Evolutionary conservation across 2,329 filamentous ascomycete species (phyloP).

Genomic region (Pseudonectria foliicola): DNA sequence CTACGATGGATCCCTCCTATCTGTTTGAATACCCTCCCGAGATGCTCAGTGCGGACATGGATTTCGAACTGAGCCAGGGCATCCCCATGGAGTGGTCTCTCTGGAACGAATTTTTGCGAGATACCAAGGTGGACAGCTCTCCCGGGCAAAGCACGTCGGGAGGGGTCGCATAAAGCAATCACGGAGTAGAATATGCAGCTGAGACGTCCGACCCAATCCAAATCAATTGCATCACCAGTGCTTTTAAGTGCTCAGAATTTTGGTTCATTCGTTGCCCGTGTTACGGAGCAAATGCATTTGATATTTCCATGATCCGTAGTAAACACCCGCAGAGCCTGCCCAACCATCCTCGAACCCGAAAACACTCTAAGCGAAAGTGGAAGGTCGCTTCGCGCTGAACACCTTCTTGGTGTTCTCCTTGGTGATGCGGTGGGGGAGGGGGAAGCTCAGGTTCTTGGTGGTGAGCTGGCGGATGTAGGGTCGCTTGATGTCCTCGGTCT

Average conservation of each 20-base stretch:
- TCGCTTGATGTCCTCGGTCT: slow-evolving; percentile 89
- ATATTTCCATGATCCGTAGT: slow-evolving; percentile 54
- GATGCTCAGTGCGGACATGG: slow-evolving; percentile 18
- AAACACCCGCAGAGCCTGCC: slow-evolving; percentile 54
- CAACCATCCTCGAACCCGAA: slow-evolving; percentile 44
- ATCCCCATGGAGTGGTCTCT: slow-evolving; percentile 25
- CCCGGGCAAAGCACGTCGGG: slow-evolving; percentile 18
- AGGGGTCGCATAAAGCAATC: slow-evolving; percentile 10
- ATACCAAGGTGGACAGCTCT: slow-evolving; percentile 30
- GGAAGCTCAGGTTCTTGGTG: slow-evolving; percentile 93
- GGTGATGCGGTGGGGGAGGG: slow-evolving; percentile 91
- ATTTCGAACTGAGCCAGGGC: slow-evolving; percentile 12
- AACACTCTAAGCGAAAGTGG: slow-evolving; percentile 89
- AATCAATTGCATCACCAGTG: slow-evolving; percentile 24
- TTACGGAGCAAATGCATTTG: slow-evolving; percentile 50
- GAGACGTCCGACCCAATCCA: slow-evolving; percentile 15
- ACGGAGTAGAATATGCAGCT: slow-evolving; percentile 3
- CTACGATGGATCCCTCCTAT: slow-evolving; percentile 23
- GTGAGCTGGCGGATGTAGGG: slow-evolving; percentile 99
- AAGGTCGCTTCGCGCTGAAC: slow-evolving; percentile 87
- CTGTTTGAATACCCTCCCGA: slow-evolving; percentile 23
- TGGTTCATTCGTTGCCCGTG: slow-evolving; percentile 40
- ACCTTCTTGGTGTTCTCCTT: slow-evolving; percentile 81
- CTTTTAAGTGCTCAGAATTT: slow-evolving; percentile 23
- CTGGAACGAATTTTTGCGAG: slow-evolving; percentile 39